Percentiles rank a stretch among this genome's conserved stretches.
These are phyloP conservation scores for Smallanthus sonchifolius DNA, from an alignment of 129 eudicot genomes.

Conservation along the genomic window DNA sequence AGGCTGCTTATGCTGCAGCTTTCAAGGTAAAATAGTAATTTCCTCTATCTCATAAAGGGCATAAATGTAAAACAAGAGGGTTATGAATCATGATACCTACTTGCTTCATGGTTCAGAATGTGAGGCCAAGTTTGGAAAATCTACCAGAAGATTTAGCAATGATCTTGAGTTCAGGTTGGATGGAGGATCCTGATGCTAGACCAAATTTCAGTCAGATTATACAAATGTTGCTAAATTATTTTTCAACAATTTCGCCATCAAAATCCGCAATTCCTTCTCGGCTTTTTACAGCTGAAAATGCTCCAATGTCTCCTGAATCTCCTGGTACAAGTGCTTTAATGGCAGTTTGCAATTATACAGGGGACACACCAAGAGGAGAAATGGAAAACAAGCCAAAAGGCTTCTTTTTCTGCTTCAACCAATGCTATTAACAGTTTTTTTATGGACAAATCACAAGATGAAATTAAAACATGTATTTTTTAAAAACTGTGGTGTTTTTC, in stretches of 20 bases:
- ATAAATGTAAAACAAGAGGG: constrained; percentile 1
- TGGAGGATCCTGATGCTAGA: constrained; percentile 51
- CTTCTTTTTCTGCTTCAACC: constrained; percentile 48
- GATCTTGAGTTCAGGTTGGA: constrained; percentile 57
- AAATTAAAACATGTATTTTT: constrained; percentile 32
- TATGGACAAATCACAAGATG: constrained; percentile 26
- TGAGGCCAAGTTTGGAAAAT: constrained; percentile 52
- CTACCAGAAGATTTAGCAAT: constrained; percentile 45
- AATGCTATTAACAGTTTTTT: constrained; percentile 41
- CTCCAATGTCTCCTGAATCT: constrained; percentile 54
- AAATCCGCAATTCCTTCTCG: constrained; percentile 42
- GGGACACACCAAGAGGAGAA: constrained; percentile 38
- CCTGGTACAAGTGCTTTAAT: constrained; percentile 63
- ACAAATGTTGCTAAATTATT: constrained; percentile 50
- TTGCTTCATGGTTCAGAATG: constrained; percentile 36
- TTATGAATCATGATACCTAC: constrained; percentile 4
- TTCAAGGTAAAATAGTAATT: constrained; percentile 41
- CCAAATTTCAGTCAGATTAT: constrained; percentile 56
- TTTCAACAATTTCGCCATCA: constrained; percentile 38
- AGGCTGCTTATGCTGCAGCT: constrained; percentile 69
- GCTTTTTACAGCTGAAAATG: constrained; percentile 36
- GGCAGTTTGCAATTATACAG: constrained; percentile 39
- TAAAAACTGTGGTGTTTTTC: constrained; percentile 32
- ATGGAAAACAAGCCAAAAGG: constrained; percentile 48
- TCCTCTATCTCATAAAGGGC: background rate